A percentile compares a stretch with the other conserved stretches of the same genome.
Conservation (phyloP, 768 basidiomycete species). For the Leucogyrophana mollusca region DNA sequence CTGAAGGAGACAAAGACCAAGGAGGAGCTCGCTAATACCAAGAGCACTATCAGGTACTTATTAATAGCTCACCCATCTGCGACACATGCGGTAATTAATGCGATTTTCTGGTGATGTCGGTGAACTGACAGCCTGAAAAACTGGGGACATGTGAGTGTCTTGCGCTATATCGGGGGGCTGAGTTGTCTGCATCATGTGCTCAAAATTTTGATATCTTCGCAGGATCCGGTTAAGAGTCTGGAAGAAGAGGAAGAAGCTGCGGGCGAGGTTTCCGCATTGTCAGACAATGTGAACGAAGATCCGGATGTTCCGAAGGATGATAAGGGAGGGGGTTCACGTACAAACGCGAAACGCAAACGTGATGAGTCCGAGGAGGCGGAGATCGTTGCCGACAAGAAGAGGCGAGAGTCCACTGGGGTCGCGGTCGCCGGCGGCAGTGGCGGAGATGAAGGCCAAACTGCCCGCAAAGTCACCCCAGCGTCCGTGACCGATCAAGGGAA, state of each 20-base stretch:
- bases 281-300: constrained; percentile 4
- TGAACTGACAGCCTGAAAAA: constrained; percentile 24
- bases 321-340: not conserved
- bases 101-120: not conserved
- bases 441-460: not conserved
- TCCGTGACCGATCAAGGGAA: too few species aligned
- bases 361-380: constrained; percentile 2
- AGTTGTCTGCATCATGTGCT: too few species aligned
- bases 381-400: not conserved
- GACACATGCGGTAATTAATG: too few species aligned
- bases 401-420: not conserved
- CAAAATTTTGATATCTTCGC: not conserved
- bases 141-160: constrained; percentile 32
- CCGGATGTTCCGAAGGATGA: not conserved
- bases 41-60: constrained; percentile 32
- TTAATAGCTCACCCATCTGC: not conserved
- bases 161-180: not conserved
- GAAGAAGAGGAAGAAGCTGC: constrained; percentile 10
- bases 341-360: constrained; percentile 13
- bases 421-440: not conserved
- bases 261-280: not conserved
- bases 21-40: constrained; percentile 27
- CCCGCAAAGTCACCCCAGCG: not conserved
- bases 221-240: constrained; percentile 30
- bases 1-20: constrained; percentile 29